Conservation (phyloP, 768 basidiomycete species). For the Mycena rebaudengoi region DNA sequence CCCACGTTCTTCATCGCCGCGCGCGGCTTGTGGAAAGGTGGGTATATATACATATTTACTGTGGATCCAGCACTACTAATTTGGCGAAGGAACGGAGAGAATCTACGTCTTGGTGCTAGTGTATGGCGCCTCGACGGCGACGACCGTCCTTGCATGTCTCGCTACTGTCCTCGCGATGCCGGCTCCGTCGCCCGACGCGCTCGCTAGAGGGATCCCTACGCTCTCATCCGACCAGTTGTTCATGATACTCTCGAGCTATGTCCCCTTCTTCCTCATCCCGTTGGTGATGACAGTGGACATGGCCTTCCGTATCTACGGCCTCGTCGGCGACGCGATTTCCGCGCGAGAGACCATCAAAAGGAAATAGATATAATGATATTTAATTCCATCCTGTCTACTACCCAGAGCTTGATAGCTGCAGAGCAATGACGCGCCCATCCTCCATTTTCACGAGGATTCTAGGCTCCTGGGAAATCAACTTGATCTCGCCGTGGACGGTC, state of each 20-base stretch:
- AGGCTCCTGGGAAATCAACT: constrained; percentile 10
- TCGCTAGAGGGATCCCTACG: constrained; percentile 39
- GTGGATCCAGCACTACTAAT: too few relatives aligned
- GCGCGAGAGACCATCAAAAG: constrained; percentile 37
- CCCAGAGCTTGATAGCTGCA: too few relatives aligned
- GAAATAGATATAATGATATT: constrained; percentile 31
- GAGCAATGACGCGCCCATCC: constrained; percentile 19
- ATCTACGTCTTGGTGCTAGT: constrained; percentile 72
- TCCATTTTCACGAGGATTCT: constrained; percentile 21
- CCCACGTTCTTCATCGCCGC: constrained; percentile 82
- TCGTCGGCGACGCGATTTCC: constrained; percentile 39
- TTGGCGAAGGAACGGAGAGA: constrained; percentile 53
- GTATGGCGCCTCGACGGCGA: constrained; percentile 82
- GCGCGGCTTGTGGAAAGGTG: constrained; percentile 65
- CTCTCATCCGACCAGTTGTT: constrained; percentile 61
- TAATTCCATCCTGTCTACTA: too few relatives aligned
- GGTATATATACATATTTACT: neutral
- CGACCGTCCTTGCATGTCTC: constrained; percentile 81
- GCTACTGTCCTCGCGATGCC: constrained; percentile 65
- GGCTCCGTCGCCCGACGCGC: constrained; percentile 30
- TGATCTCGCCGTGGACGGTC: constrained; percentile 17
- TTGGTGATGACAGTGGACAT: constrained; percentile 80
- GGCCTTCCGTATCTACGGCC: constrained; percentile 49
- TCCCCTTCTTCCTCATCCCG: constrained; percentile 81
- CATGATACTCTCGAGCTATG: constrained; percentile 71